Evolutionary conservation across 495 filamentous ascomycete species (phyloP), one percentile per base, ranked within the genome.

Genomic region (Aspergillus nidulans): DNA sequence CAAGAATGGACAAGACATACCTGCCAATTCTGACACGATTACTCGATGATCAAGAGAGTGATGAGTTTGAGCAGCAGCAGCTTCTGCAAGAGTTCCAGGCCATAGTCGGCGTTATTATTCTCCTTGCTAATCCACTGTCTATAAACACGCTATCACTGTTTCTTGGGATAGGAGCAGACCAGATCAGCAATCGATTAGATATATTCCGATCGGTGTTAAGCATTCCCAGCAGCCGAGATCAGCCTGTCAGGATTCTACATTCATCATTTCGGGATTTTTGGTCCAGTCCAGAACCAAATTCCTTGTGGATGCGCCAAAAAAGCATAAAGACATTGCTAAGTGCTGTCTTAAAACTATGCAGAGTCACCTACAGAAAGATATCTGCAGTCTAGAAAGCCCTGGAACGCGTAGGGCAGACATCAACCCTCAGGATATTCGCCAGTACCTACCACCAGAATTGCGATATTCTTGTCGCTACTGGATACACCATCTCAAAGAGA

Each of bases 401-500:
- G 71, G 66, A 30, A 59, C 24, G 21, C 45, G 52, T 15, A 19
- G 58, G 25, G 48, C 1, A 7, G 67, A 74, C 1, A 62, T 76
- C 38, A 49, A 63, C 47, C 12, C 3, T n/a, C 24, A 49, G 5
- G 45, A n/a, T 4, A 66, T 73, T 34, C 34, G 36, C 3, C 24
- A 61, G 0, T 56, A 46, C 19, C 36, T 79, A 15, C 61, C 67
- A 28, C 8, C 59, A 18, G 64, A 68, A 49, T 45, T 72, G 1
- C 25, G 21, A 15, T 45, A 45, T 13, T 15, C 42, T n/a, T 45
- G 42, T 18, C 23, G 15, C 4, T 74, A 77, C 57, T 82, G 73
- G 79, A 65, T 74, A 43, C 30, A 69, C 46, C 74, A 83, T 64
- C 34, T 77, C 42, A 15, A 43, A 71, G 54, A 53, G 70, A 54